Conservation (phyloP, 2,329 filamentous ascomycete genomes). For the Trichoderma polysporum region DNA sequence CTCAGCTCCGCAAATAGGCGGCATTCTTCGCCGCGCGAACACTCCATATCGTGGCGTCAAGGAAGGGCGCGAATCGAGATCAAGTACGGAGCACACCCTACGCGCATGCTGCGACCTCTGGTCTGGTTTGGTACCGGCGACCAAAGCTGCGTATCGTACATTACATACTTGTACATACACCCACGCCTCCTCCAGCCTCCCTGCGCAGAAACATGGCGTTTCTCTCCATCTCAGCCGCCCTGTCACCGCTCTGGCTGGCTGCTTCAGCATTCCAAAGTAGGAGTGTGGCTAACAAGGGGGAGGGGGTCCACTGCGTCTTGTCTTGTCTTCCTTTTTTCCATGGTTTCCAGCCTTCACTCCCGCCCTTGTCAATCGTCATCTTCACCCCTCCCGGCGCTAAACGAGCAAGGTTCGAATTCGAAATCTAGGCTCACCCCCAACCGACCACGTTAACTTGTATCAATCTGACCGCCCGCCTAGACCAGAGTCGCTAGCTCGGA, state of each 20-base stretch:
- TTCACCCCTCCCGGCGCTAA: constrained; percentile 10
- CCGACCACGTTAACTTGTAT: constrained; percentile 25
- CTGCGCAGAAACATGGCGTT: constrained; percentile 2
- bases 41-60: constrained; percentile 19
- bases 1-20: constrained; percentile 16
- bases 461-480: constrained; percentile 25
- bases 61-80: constrained; percentile 18
- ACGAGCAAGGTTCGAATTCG: not conserved
- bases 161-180: not conserved
- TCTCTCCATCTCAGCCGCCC: constrained; percentile 10
- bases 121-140: not conserved
- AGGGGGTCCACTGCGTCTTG: not conserved
- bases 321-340: not conserved
- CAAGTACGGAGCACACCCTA: constrained; percentile 14
- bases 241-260: constrained; percentile 1
- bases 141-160: constrained; percentile 6
- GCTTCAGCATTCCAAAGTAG: constrained; percentile 10
- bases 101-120: constrained; percentile 1
- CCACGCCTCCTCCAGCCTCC: not conserved
- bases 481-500: constrained; percentile 30
- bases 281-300: constrained; percentile 5
- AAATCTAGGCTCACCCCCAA: constrained; percentile 18
- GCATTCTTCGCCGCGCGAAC: constrained; percentile 14
- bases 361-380: not conserved
- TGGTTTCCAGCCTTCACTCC: not conserved